Percentiles rank a stretch among this genome's conserved stretches.
Conservation (phyloP, 306 rosid species). For the Fragaria ananassa region DNA sequence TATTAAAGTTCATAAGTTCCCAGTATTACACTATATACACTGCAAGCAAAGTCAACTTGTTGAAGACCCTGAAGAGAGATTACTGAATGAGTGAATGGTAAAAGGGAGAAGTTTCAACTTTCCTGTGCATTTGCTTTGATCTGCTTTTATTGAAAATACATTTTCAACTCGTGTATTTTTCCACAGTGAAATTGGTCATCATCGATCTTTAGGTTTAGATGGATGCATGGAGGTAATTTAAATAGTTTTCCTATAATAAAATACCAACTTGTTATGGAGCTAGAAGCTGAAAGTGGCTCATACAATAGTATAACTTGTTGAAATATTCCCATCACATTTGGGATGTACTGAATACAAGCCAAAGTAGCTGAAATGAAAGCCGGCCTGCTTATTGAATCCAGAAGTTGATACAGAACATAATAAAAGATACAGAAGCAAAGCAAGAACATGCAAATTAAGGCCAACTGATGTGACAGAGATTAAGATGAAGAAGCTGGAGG, state of each 20-base stretch:
- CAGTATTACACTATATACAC: no score
- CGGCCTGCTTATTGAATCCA: not conserved
- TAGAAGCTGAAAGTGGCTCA: not conserved
- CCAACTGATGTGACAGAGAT: not conserved
- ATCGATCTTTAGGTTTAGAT: no score
- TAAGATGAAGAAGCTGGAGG: slow-evolving; percentile 6
- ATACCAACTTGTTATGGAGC: no score
- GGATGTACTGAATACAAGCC: not conserved
- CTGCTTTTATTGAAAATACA: no score
- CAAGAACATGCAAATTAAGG: not conserved
- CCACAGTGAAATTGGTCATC: no score
- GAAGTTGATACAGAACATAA: not conserved
- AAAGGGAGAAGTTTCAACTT: no score
- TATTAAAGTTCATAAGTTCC: not conserved
- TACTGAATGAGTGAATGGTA: no score
- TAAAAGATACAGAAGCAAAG: not conserved
- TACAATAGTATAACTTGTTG: not conserved
- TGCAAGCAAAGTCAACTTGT: not conserved
- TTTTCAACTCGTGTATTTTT: no score
- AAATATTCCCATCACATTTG: not conserved
- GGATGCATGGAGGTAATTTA: no score
- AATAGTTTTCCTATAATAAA: no score
- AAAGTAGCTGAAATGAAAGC: not conserved
- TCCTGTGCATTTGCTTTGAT: no score
- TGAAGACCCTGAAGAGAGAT: no score